Evolutionary conservation across 2,329 filamentous ascomycete genomes (phyloP).

Genomic region (Talaromyces albobiverticillius): DNA sequence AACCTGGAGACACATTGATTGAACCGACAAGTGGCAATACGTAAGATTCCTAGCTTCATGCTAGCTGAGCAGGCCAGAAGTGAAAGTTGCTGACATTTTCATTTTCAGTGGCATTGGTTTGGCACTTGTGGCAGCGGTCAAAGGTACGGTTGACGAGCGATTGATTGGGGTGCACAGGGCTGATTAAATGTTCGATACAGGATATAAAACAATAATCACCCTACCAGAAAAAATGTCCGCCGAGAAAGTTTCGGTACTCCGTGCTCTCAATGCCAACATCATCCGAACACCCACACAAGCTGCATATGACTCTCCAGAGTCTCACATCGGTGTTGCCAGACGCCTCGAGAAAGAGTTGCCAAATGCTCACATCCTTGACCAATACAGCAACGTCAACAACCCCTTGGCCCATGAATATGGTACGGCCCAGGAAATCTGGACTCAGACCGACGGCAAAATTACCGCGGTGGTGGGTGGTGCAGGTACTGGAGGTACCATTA

Average conservation of each 20-base stretch:
- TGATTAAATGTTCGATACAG: slow-evolving; percentile 20
- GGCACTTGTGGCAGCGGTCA: slow-evolving; percentile 89
- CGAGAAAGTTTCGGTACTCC: slow-evolving; percentile 93
- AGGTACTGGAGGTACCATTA: slow-evolving; percentile 93
- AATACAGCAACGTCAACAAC: slow-evolving; percentile 91
- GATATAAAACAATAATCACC: slow-evolving; percentile 98
- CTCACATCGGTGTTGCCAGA: slow-evolving; percentile 90
- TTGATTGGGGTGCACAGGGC: neutral
- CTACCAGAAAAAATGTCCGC: slow-evolving; percentile 99
- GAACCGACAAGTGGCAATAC: slow-evolving; percentile 98
- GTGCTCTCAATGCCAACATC: slow-evolving; percentile 92
- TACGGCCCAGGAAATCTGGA: slow-evolving; percentile 95
- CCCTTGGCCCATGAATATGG: slow-evolving; percentile 90
- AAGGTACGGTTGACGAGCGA: slow-evolving; percentile 47
- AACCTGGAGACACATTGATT: slow-evolving; percentile 94
- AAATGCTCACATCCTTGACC: slow-evolving; percentile 94
- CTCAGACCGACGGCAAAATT: slow-evolving; percentile 79
- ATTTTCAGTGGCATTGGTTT: slow-evolving; percentile 73
- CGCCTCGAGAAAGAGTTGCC: slow-evolving; percentile 92
- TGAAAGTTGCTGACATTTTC: neutral
- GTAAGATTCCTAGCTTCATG: slow-evolving; percentile 30
- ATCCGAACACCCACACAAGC: slow-evolving; percentile 96
- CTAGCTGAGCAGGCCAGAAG: neutral
- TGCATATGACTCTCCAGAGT: slow-evolving; percentile 90
- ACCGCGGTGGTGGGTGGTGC: slow-evolving; percentile 85